Evolutionary conservation across 805 yeast species (phyloP).

Genomic region (Monosporozyma unispora): DNA sequence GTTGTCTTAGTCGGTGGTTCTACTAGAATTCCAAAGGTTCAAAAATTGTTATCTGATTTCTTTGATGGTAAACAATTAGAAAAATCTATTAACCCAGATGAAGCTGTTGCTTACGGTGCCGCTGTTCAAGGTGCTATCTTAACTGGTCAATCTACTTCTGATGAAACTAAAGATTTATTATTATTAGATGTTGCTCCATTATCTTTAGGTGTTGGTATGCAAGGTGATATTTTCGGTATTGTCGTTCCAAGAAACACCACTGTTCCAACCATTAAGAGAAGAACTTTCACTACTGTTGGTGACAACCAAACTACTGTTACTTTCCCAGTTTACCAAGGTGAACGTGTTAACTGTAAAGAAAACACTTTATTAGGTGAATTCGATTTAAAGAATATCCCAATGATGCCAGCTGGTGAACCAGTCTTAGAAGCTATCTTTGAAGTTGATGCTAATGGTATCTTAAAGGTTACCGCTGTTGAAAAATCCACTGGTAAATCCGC

Average conservation of each 20-base stretch:
- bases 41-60: conserved; percentile 90
- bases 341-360: conserved; percentile 97
- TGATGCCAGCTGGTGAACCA: conserved; percentile 98
- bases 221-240: conserved; percentile 98
- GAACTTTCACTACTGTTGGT: conserved; percentile 97
- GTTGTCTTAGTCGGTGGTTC: conserved; percentile 96
- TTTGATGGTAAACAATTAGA: conserved; percentile 97
- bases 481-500: conserved; percentile 98
- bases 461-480: conserved; percentile 97
- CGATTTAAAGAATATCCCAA: conserved; percentile 96
- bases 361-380: conserved; percentile 97
- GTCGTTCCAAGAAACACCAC: conserved; percentile 99
- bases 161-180: conserved; percentile 91
- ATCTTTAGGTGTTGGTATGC: conserved; percentile 99
- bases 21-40: conserved; percentile 95
- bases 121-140: conserved; percentile 97
- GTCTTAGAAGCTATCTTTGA: conserved; percentile 98
- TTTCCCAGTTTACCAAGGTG: conserved; percentile 99
- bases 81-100: conserved; percentile 95
- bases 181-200: conserved; percentile 97
- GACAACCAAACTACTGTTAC: conserved; percentile 98
- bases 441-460: conserved; percentile 99
- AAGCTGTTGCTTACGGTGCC: conserved; percentile 99
- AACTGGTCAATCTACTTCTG: conserved; percentile 90
- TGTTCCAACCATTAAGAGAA: conserved; percentile 97